Conservation (phyloP, 768 basidiomycete species). For the Tylopilus sp. region DNA sequence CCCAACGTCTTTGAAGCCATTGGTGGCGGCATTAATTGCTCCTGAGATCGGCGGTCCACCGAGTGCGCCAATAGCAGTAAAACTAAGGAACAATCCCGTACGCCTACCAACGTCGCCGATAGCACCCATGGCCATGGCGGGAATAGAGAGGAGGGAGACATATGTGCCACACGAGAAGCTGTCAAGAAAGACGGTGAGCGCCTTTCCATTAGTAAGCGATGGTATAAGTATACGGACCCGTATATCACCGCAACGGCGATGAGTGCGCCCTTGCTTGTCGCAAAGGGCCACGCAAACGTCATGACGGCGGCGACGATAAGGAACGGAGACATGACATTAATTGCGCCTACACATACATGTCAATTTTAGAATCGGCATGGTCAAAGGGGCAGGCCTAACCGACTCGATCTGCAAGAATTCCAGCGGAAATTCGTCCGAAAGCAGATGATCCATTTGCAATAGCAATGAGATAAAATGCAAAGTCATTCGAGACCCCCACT, state of each 20-base stretch:
- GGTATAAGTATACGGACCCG: slow-evolving; percentile 44
- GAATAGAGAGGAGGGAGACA: slow-evolving; percentile 52
- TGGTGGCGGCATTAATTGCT: slow-evolving; percentile 53
- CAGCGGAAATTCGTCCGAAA: slow-evolving; percentile 56
- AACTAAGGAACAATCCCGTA: slow-evolving; percentile 60
- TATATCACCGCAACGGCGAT: slow-evolving; percentile 58
- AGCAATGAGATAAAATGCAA: slow-evolving; percentile 63
- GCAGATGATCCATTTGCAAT: slow-evolving; percentile 66
- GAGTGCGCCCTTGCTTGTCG: slow-evolving; percentile 39
- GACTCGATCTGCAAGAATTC: slow-evolving; percentile 50
- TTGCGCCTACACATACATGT: slow-evolving; percentile 40
- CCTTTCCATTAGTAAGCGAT: accelerated
- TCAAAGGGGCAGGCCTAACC: slow-evolving; percentile 35
- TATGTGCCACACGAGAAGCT: slow-evolving; percentile 64
- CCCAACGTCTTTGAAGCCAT: slow-evolving; percentile 37
- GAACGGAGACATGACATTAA: slow-evolving; percentile 69
- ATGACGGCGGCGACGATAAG: slow-evolving; percentile 51
- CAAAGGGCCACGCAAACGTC: slow-evolving; percentile 73
- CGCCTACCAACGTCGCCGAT: slow-evolving; percentile 61
- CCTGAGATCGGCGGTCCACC: slow-evolving; percentile 74
- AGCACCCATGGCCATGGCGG: slow-evolving; percentile 59
- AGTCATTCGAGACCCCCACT: slow-evolving; percentile 45
- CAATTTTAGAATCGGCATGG: not conserved
- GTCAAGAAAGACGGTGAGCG: not conserved
- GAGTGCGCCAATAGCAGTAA: slow-evolving; percentile 59